Evolutionary conservation across 768 basidiomycete species (phyloP).

Genomic region (Boletus rubroflammeus): DNA sequence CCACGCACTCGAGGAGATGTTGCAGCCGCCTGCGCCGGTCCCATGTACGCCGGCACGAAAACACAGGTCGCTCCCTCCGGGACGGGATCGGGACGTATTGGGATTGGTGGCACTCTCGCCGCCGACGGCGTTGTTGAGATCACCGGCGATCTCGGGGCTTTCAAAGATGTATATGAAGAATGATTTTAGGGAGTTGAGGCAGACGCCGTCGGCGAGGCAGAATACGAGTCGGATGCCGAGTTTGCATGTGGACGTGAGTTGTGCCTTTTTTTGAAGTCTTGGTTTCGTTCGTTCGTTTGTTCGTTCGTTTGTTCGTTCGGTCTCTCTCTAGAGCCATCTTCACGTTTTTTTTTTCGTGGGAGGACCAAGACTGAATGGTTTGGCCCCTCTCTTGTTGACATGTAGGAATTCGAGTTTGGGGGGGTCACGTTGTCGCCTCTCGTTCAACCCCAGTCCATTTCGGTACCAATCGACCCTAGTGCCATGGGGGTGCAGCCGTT

Average conservation of each 20-base stretch:
- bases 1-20: conserved; percentile 44
- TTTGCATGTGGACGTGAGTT: conserved; percentile 72
- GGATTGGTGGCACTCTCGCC: conserved; percentile 67
- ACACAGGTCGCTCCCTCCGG: conserved; percentile 24
- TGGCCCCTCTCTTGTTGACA: not conserved
- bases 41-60: conserved; percentile 56
- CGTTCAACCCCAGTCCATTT: conserved; percentile 23
- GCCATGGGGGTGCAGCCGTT: conserved; percentile 18
- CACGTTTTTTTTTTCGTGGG: too few species aligned
- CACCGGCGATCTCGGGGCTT: conserved; percentile 69
- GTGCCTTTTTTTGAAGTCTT: conserved; percentile 17
- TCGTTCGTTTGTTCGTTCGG: not conserved
- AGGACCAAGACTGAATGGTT: conserved; percentile 1
- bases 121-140: conserved; percentile 63
- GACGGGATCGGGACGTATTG: conserved; percentile 31
- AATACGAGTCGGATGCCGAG: conserved; percentile 87
- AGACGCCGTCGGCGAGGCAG: conserved; percentile 52
- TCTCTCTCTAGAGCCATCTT: too few species aligned
- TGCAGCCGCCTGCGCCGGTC: conserved; percentile 37
- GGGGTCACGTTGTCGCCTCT: conserved; percentile 29
- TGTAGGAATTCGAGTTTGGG: conserved; percentile 36
- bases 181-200: conserved; percentile 75
- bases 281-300: too few species aligned
- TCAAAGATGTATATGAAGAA: conserved; percentile 81
- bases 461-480: conserved; percentile 16